Conservation (phyloP, 2,329 filamentous ascomycete genomes). For the Fusarium fracticaudum region DNA sequence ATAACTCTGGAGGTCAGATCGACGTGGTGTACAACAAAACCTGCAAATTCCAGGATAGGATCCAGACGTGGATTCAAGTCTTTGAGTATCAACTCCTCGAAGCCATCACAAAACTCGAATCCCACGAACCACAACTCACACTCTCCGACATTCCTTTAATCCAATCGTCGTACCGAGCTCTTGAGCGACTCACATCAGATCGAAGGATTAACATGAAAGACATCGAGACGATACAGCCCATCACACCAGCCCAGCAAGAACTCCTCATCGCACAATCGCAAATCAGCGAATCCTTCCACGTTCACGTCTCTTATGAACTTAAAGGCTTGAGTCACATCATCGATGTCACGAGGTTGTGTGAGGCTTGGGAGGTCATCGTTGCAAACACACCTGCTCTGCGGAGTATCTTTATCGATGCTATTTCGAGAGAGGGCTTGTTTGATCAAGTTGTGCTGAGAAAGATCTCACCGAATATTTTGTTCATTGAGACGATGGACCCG, state of each 20-base stretch:
- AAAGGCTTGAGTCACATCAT: constrained; percentile 49
- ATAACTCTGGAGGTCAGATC: constrained; percentile 54
- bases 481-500: constrained; percentile 56
- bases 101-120: constrained; percentile 53
- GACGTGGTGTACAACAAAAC: constrained; percentile 57
- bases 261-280: constrained; percentile 58
- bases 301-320: constrained; percentile 60
- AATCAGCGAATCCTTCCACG: constrained; percentile 53
- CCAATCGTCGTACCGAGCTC: constrained; percentile 57
- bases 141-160: constrained; percentile 60
- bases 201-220: constrained; percentile 56
- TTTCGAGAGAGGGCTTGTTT: constrained; percentile 59
- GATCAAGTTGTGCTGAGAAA: constrained; percentile 60
- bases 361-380: constrained; percentile 61
- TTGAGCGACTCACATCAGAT: constrained; percentile 55
- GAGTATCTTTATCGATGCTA: constrained; percentile 62
- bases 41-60: constrained; percentile 54
- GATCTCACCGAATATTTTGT: constrained; percentile 62
- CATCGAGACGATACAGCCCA: constrained; percentile 60
- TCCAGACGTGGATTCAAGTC: constrained; percentile 57
- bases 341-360: constrained; percentile 57
- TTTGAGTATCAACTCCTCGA: constrained; percentile 59
- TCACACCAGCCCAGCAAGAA: constrained; percentile 59
- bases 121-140: constrained; percentile 58
- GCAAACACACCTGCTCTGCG: constrained; percentile 57